Evolutionary conservation across 768 basidiomycete species (phyloP).

Genomic region (Lactarius evosmus): DNA sequence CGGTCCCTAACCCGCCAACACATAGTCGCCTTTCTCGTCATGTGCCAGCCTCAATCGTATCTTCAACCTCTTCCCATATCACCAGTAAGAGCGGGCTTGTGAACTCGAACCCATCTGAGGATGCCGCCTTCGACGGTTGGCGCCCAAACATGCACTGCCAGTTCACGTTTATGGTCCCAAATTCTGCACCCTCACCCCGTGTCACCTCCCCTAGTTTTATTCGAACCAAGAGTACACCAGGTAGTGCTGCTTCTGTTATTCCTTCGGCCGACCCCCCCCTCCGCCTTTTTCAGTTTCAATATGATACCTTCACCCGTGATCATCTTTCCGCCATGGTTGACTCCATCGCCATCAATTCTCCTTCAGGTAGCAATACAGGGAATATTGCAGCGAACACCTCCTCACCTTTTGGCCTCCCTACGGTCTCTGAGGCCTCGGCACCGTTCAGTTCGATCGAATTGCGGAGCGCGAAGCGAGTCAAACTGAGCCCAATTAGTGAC

Average conservation of each 20-base stretch:
- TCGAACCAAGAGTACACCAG: conserved; percentile 51
- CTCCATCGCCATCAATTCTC: conserved; percentile 81
- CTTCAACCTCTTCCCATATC: not conserved
- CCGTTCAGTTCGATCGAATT: conserved; percentile 47
- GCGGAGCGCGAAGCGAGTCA: conserved; percentile 77
- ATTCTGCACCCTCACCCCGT: conserved; percentile 34
- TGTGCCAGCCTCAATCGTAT: not conserved
- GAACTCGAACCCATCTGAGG: conserved; percentile 50
- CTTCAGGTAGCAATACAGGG: conserved; percentile 49
- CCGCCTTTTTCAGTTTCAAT: conserved; percentile 88
- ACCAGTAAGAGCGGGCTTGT: conserved; percentile 41
- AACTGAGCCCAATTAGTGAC: conserved; percentile 66
- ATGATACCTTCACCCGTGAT: conserved; percentile 94
- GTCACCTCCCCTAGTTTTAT: conserved; percentile 49
- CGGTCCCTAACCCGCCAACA: conserved; percentile 27
- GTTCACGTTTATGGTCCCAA: conserved; percentile 75
- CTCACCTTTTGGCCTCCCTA: conserved; percentile 47
- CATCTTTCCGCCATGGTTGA: conserved; percentile 93
- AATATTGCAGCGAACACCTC: conserved; percentile 44
- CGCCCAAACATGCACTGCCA: conserved; percentile 52
- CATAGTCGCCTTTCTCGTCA: conserved; percentile 38
- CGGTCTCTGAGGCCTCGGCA: conserved; percentile 45
- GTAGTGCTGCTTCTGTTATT: conserved; percentile 34
- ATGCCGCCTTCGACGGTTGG: conserved; percentile 40
- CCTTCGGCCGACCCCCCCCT: conserved; percentile 68